Conservation (phyloP, 495 filamentous ascomycete genomes). For the Pyrenula aspistea region DNA sequence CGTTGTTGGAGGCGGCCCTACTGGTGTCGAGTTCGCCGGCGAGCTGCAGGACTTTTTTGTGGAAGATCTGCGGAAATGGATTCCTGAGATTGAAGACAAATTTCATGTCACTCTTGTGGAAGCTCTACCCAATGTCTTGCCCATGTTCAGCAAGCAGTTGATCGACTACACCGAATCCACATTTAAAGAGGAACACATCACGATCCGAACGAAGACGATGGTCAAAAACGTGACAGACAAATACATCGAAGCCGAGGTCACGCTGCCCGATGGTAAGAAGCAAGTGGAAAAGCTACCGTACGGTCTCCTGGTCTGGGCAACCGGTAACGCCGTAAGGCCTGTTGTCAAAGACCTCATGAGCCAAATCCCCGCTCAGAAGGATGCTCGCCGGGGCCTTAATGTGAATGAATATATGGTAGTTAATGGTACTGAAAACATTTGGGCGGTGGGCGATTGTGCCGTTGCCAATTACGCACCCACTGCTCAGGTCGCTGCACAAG, state of each 20-base stretch:
- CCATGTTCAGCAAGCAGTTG: conserved; percentile 97
- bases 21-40: conserved; percentile 95
- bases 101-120: conserved; percentile 97
- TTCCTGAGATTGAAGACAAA: conserved; percentile 85
- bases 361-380: conserved; percentile 86
- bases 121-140: conserved; percentile 93
- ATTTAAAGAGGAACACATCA: conserved; percentile 96
- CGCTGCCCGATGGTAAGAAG: conserved; percentile 78
- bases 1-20: conserved; percentile 94
- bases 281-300: conserved; percentile 73
- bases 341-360: conserved; percentile 82
- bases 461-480: conserved; percentile 96
- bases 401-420: conserved; percentile 99
- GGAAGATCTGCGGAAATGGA: conserved; percentile 93
- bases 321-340: conserved; percentile 85
- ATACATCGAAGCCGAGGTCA: conserved; percentile 82
- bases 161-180: conserved; percentile 99
- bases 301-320: conserved; percentile 95
- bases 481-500: conserved; percentile 90
- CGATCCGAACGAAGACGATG: conserved; percentile 95
- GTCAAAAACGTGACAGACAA: conserved; percentile 96
- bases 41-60: conserved; percentile 99
- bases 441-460: conserved; percentile 84
- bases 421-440: conserved; percentile 91
- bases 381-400: conserved; percentile 85